Conservation (phyloP, 345 rosid species). For the Garcia nutans region DNA sequence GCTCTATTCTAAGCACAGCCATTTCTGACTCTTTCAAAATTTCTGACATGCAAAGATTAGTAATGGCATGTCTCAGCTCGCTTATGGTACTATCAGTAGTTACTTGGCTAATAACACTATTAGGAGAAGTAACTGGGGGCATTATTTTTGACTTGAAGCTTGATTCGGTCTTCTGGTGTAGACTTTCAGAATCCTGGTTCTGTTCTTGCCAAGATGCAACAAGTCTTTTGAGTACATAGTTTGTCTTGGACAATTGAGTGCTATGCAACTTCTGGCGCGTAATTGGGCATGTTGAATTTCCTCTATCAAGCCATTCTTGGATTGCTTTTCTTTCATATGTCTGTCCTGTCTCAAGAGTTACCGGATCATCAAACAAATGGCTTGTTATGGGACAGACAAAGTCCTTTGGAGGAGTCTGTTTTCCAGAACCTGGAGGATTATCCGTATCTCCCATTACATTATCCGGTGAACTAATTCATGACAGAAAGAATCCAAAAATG, state of each 20-base stretch:
- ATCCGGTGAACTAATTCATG: conserved; percentile 29
- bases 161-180: conserved; percentile 22
- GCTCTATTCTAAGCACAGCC: conserved; percentile 59
- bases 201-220: conserved; percentile 59
- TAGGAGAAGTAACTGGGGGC: conserved; percentile 44
- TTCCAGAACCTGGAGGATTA: conserved; percentile 34
- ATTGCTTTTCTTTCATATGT: conserved; percentile 69
- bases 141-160: conserved; percentile 21
- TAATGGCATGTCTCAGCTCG: conserved; percentile 50
- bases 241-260: conserved; percentile 57
- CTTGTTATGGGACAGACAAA: conserved; percentile 72
- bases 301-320: conserved; percentile 66
- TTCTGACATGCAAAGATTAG: conserved; percentile 59
- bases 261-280: conserved; percentile 59
- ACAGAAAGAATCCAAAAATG: conserved; percentile 27
- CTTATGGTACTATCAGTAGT: conserved; percentile 42
- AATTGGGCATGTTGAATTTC: conserved; percentile 67
- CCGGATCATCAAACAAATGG: conserved; percentile 58
- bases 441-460: conserved; percentile 45
- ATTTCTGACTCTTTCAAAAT: conserved; percentile 53
- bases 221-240: conserved; percentile 68
- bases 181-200: conserved; percentile 36
- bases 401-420: conserved; percentile 51
- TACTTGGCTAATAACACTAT: conserved; percentile 52
- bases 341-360: conserved; percentile 79